phyloP scores from a whole-genome alignment of 2,329 filamentous ascomycete genomes.

The Claviceps arundinis region DNA sequence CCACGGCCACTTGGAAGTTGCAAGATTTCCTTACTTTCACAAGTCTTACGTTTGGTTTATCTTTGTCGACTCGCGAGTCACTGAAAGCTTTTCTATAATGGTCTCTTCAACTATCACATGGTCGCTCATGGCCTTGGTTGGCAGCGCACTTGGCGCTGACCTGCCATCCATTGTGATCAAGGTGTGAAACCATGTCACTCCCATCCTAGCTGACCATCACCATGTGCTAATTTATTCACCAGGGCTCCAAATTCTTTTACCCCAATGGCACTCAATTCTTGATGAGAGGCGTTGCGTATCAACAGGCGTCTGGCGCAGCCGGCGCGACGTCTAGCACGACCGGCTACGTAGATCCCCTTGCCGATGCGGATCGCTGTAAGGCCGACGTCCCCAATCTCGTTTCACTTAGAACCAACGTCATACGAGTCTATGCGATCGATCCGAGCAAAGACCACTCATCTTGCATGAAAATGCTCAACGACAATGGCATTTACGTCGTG shows the following conservation, averaged over 20 bases:
- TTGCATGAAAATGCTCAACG: conserved; percentile 74
- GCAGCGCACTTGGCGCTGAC: conserved; percentile 28
- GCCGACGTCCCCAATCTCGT: conserved; percentile 75
- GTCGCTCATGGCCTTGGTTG: conserved; percentile 27
- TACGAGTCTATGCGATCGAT: conserved; percentile 91
- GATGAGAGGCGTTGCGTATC: conserved; percentile 91
- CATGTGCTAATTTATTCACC: conserved; percentile 6
- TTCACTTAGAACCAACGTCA: conserved; percentile 75
- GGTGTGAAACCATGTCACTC: conserved; percentile 26
- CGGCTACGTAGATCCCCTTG: conserved; percentile 71
- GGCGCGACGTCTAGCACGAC: conserved; percentile 32
- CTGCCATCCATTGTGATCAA: conserved; percentile 55
- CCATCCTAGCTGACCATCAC: background rate
- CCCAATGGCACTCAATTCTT: conserved; percentile 55
- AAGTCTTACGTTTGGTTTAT: background rate
- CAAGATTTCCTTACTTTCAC: background rate
- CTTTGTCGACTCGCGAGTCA: no score
- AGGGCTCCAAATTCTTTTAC: conserved; percentile 84
- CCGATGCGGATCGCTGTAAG: conserved; percentile 56
- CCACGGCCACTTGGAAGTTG: no score
- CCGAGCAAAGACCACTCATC: conserved; percentile 61
- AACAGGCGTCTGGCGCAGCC: conserved; percentile 57
- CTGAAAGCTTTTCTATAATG: conserved; percentile 14
- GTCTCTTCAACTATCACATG: conserved; percentile 18
- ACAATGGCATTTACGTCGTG: conserved; percentile 89